Evolutionary conservation across 2,329 filamentous ascomycete genomes (phyloP).

Genomic region (Colletotrichum sp.): DNA sequence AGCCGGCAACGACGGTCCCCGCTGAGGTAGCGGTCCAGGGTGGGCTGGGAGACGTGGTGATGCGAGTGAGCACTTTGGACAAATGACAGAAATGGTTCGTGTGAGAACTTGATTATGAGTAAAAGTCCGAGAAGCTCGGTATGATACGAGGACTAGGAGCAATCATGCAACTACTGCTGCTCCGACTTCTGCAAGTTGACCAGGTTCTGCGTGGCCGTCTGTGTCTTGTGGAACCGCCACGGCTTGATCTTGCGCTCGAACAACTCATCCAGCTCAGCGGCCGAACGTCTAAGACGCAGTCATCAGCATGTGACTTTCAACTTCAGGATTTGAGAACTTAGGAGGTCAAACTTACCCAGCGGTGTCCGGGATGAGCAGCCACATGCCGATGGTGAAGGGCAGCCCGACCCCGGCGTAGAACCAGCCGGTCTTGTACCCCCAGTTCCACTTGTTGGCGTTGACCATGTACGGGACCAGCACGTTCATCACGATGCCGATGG

Average conservation of each 20-base stretch:
- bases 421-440: constrained; percentile 34
- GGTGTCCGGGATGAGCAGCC: constrained; percentile 17
- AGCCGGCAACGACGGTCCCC: neutral
- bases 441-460: constrained; percentile 33
- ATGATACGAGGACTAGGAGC: neutral
- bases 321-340: neutral
- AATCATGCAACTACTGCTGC: neutral
- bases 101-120: neutral
- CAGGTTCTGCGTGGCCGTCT: constrained; percentile 15
- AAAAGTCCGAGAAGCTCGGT: neutral
- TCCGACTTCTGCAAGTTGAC: neutral
- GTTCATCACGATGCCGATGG: constrained; percentile 22
- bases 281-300: constrained; percentile 26
- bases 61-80: neutral
- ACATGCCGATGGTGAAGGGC: constrained; percentile 30
- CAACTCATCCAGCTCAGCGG: constrained; percentile 31
- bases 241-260: constrained; percentile 31
- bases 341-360: neutral
- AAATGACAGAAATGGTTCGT: neutral
- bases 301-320: too few relatives aligned
- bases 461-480: constrained; percentile 36
- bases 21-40: too few relatives aligned
- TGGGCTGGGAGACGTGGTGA: neutral
- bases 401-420: constrained; percentile 32
- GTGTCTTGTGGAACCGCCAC: constrained; percentile 26